Evolutionary conservation across 2,329 filamentous ascomycete species (phyloP), one percentile per base, ranked within the genome.

Genomic region (Aspergillus fijiensis): DNA sequence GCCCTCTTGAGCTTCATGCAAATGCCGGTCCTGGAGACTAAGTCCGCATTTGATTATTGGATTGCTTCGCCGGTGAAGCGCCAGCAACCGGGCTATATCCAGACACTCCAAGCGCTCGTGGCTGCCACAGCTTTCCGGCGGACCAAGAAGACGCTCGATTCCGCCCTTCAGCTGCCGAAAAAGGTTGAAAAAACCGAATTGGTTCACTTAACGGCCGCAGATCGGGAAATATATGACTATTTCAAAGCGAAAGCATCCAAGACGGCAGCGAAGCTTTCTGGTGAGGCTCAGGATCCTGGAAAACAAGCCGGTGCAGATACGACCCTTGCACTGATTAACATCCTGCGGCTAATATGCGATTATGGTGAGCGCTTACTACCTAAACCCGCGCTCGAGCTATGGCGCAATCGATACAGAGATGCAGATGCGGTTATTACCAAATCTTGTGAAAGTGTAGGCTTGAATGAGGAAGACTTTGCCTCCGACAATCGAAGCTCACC

Each of bases 281-380:
- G 31, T 14, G 39, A 45, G 4, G 27, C 42, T 5, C 55, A 55
- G 25, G 7, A 29, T 29, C 7, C 27, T 29, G 27, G 27, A 29
- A 29, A 29, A 9, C 27, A 29, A 9, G 27, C 27, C 7, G 7
- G 27, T 29, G 27, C 6, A 29, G 27, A 29, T 29, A 29, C 27
- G 27, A 59, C 35, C 5, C 19, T 59, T 23, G 35, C 48, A 2
- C 7, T 59, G 11, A 59, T 59, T 33, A 47, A 21, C 14, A 23
- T 19, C 6, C 35, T 60, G 31, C 59, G 54, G 10, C 29, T 57
- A 4, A 60, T 60, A 10, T 60, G 59, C 27, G 49, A 57, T 29
- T 54, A 60, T 33, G 59, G 59, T 12, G 59, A 53, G 25, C 9
- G 21, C 3, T 49, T 60, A 2, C 42, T 60, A 16, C 49, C 59